These are phyloP conservation scores for Akanthomyces uredinophilus DNA, from an alignment of 2,329 filamentous ascomycete species.

Conservation along the genomic window DNA sequence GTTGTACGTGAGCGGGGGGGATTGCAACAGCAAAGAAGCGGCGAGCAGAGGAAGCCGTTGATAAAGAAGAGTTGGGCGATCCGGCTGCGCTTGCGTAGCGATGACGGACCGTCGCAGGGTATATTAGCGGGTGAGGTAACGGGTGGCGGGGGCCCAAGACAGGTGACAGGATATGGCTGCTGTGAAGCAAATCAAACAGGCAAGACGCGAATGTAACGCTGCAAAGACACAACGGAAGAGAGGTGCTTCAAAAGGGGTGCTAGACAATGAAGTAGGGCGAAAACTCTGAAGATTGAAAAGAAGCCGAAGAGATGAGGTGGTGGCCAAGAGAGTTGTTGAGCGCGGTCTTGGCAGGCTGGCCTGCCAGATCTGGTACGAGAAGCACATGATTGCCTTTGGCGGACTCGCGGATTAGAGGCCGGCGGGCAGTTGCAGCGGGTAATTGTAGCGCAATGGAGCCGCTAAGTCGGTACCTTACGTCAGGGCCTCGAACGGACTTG, in stretches of 20 bases:
- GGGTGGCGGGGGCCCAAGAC: neutral
- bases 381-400: slow-evolving; percentile 12
- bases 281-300: neutral
- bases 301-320: neutral
- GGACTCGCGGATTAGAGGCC: neutral
- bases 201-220: neutral
- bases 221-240: neutral
- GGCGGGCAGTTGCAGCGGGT: neutral
- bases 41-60: neutral
- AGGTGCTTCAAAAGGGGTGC: neutral
- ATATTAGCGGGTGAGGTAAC: neutral
- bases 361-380: slow-evolving; percentile 12
- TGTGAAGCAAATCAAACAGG: neutral
- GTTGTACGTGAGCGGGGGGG: neutral
- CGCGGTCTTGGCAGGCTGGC: slow-evolving; percentile 12
- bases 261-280: neutral
- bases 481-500: no score
- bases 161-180: neutral
- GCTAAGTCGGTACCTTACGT: neutral
- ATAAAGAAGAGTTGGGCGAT: neutral
- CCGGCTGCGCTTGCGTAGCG: neutral
- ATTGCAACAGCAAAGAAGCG: neutral
- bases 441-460: neutral
- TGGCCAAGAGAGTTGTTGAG: slow-evolving; percentile 9
- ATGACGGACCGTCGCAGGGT: slow-evolving; percentile 10